phyloP scores from a whole-genome alignment of 1,284 basidiomycete genomes.

The Melampsora larici-populina region DNA sequence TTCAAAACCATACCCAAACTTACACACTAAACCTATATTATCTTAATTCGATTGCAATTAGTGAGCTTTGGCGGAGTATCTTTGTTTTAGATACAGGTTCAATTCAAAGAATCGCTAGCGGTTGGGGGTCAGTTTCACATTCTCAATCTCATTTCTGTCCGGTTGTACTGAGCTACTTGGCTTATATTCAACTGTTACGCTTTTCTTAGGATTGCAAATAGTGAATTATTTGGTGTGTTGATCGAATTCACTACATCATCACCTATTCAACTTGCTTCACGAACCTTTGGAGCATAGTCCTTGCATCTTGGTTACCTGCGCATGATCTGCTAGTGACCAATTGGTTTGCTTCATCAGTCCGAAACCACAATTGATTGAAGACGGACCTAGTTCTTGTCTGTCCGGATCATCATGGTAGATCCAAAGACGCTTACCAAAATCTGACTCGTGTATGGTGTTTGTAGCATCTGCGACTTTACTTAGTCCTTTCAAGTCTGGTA shows the following conservation, averaged over 20 bases:
- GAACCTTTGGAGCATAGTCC: background rate
- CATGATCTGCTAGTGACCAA: too few relatives aligned
- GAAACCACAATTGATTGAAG: too few relatives aligned
- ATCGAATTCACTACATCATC: background rate
- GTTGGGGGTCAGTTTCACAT: conserved; percentile 32
- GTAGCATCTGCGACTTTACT: conserved; percentile 33
- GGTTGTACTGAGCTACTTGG: background rate
- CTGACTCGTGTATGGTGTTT: background rate
- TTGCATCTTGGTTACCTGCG: background rate
- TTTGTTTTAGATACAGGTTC: conserved; percentile 66
- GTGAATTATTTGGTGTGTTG: conserved; percentile 26
- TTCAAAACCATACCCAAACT: background rate
- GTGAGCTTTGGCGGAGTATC: conserved; percentile 72
- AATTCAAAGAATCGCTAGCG: conserved; percentile 55
- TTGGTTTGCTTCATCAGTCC: too few relatives aligned
- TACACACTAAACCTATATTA: conserved; percentile 18
- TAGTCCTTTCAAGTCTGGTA: conserved; percentile 8
- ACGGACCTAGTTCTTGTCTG: too few relatives aligned
- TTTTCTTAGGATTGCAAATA: conserved; percentile 29
- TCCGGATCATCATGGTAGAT: too few relatives aligned
- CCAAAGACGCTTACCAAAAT: too few relatives aligned
- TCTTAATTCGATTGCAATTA: conserved; percentile 48
- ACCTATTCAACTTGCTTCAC: background rate
- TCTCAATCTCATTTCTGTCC: background rate
- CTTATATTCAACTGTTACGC: background rate